Evolutionary conservation across 2,329 filamentous ascomycete species (phyloP), one percentile per base, ranked within the genome.

Genomic region (Anthostomella pinea): DNA sequence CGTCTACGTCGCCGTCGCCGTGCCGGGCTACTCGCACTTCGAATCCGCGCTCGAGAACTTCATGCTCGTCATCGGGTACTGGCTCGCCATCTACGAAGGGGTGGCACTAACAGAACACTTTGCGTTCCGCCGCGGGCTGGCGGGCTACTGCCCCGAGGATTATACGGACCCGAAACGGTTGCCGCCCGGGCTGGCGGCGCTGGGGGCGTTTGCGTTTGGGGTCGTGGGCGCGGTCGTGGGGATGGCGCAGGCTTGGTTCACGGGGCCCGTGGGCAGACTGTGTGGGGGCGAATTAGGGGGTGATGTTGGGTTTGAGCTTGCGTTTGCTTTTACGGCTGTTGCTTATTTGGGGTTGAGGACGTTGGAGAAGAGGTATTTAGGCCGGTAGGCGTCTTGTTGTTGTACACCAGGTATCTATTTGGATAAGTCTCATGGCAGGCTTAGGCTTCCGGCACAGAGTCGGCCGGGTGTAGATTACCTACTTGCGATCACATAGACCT

Each of bases 71-170:
- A 80, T 81, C 43, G 77, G 76, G 2, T 88, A 87, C 66, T 88
- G 84, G 83, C 70, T 87, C 2, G 78, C 82, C 30, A 85, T 87
- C 51, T 88, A 87, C 63, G 75, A 79, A 46, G 81, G 75, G 30
- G 76, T 87, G 45, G 68, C 75, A 1, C 57, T 87, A 13, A 66
- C 71, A 2, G 83, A 87, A 37, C 83, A 87, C 62, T 75, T 86
- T 52, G 51, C 85, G 54, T 87, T 83, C 68, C 77, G 76, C 52
- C 71, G 75, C 16, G 77, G 78, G 3, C 75, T 83, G 46, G 36
- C 45, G 2, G 78, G 77, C 7, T 87, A 87, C 57, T 56, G 63
- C n/a, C 64, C 73, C 0, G 71, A 75, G 26, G 58, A 72, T 44
- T 86, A 83, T 57, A 72, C 80, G 45, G 66, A 75, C 36, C 70